phyloP scores from a whole-genome alignment of 306 rosid species.

The Trifolium pratense region DNA sequence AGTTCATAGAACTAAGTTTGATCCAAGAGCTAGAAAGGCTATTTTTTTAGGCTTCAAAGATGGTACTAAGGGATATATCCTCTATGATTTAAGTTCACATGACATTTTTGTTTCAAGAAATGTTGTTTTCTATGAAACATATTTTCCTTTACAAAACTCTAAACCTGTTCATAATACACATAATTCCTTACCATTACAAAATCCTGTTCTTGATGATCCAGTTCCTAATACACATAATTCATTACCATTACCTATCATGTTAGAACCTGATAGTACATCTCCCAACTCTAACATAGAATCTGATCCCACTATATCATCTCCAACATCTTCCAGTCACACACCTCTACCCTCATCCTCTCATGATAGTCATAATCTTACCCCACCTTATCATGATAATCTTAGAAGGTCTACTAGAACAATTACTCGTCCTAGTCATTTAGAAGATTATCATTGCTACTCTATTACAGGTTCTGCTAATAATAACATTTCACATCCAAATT shows the following conservation, averaged over 20 bases:
- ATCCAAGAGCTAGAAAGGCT: not conserved
- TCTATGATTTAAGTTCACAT: not conserved
- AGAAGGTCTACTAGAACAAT: no score
- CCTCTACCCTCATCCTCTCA: no score
- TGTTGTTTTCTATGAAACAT: not conserved
- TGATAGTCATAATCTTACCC: no score
- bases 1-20: not conserved
- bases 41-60: not conserved
- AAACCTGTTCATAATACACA: not conserved
- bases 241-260: not conserved
- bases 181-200: not conserved
- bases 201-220: not conserved
- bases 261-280: no score
- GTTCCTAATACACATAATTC: not conserved
- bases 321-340: no score
- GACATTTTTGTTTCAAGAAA: not conserved
- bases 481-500: no score
- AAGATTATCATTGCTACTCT: no score
- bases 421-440: no score
- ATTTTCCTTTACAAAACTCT: not conserved
- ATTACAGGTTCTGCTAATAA: no score
- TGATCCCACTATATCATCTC: no score
- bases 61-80: not conserved
- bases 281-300: no score
- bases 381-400: no score